Base-by-base conservation (phyloP, 441 rosid species). In the Brassica balearica region DNA sequence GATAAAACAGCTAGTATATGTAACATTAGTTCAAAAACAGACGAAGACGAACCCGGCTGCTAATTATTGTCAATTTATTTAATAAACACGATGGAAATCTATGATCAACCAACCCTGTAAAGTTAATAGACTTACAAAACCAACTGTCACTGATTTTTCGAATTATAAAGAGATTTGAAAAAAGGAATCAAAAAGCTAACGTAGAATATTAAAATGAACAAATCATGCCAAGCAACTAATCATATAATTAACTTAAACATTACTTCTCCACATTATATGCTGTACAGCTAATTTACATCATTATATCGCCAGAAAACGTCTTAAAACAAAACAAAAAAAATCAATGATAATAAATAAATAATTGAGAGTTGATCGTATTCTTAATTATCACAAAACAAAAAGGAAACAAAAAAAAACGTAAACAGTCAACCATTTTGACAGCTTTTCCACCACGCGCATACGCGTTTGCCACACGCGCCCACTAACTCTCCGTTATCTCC, bases 401-500 rank as follows among this genome's bases (percentile, higher is more conserved):
- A 67, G 3, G 3, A 41, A 41, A 9, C 1, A 17, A 17, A n/a
- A n/a, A 6, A 48, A 48, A 51, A 51, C 7, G 8, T n/a, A 51
- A 51, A 51, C 41, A 73, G 78, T 73, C 77, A 68, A 73, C 74
- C 70, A 78, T 5, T 64, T 64, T 78, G 74, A 68, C 77, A 73
- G 74, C 69, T 58, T 29, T 72, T 6, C 6, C 68, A 61, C 41
- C 41, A 36, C 41, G 46, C 75, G 75, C 75, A 79, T 55, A 74
- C 78, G 78, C 78, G 78, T 79, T 51, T 68, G 27, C 2, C 20
- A 32, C 58, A 73, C 77, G 81, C 74, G 60, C 64, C 67, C 53
- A 73, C 82, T 73, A 74, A 64, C 32, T 63, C 17, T 78, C 77
- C 53, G 11, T 4, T 1, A 72, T 22, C 64, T 60, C 77, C 2